phyloP scores from a whole-genome alignment of 2,329 filamentous ascomycete species.

The Exophiala bonariae region DNA sequence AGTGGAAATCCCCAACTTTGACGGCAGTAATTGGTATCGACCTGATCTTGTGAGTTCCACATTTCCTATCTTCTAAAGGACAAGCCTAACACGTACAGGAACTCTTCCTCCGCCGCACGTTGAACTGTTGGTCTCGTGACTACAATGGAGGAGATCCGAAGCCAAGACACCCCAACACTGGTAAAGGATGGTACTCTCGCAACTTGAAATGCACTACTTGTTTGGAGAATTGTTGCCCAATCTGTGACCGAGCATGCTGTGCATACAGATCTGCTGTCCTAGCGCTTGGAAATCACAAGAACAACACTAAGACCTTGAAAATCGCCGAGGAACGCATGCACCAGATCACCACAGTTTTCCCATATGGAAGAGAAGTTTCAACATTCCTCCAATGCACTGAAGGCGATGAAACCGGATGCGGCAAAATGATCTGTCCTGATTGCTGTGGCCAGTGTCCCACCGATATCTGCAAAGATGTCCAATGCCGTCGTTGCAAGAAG shows the following conservation, averaged over 20 bases:
- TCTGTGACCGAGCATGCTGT: conserved; percentile 35
- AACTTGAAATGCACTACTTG: conserved; percentile 36
- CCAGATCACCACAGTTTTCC: conserved; percentile 28
- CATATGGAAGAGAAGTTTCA: conserved; percentile 29
- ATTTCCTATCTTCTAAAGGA: background rate
- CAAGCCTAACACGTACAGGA: conserved; percentile 14
- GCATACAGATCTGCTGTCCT: conserved; percentile 29
- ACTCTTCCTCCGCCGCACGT: conserved; percentile 19
- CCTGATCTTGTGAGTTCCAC: conserved; percentile 20
- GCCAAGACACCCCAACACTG: conserved; percentile 28
- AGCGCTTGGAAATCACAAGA: conserved; percentile 18
- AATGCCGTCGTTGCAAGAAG: conserved; percentile 38
- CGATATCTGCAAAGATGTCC: conserved; percentile 34
- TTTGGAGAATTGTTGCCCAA: conserved; percentile 28
- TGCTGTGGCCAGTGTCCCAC: conserved; percentile 38
- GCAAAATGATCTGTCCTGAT: conserved; percentile 34
- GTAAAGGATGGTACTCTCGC: conserved; percentile 32
- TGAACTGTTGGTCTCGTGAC: conserved; percentile 21
- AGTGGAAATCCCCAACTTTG: background rate
- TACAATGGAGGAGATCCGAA: conserved; percentile 20
- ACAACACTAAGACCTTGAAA: conserved; percentile 12
- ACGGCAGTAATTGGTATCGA: conserved; percentile 13
- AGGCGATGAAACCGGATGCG: conserved; percentile 30
- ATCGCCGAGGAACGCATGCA: conserved; percentile 25
- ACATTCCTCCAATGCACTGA: conserved; percentile 37